Conservation (phyloP, 2,329 filamentous ascomycete genomes). For the Pseudocercospora macadamiae region DNA sequence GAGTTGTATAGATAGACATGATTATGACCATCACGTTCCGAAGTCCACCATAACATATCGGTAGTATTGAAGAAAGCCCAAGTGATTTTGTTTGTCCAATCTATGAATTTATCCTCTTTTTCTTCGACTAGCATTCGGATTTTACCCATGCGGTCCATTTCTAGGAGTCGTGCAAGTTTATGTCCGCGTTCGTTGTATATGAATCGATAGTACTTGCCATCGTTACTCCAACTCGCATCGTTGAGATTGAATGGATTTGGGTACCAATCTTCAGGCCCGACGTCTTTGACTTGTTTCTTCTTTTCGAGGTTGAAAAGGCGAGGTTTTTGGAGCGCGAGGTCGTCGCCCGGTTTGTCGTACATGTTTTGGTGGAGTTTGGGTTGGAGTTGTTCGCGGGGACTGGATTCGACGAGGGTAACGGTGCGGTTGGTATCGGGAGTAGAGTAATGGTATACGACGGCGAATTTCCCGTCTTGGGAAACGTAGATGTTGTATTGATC, state of each 20-base stretch:
- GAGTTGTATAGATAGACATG: constrained; percentile 12
- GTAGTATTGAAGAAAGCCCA: constrained; percentile 14
- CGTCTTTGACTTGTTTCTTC: constrained; percentile 9
- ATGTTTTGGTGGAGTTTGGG: background rate
- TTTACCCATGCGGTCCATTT: constrained; percentile 2
- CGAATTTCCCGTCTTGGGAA: constrained; percentile 11
- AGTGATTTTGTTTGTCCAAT: background rate
- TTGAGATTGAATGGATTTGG: background rate
- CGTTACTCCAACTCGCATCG: constrained; percentile 2
- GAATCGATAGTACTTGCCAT: constrained; percentile 13
- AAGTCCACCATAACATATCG: constrained; percentile 15
- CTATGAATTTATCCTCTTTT: constrained; percentile 4
- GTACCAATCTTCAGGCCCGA: constrained; percentile 2
- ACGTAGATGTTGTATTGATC: background rate
- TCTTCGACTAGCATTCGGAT: constrained; percentile 12
- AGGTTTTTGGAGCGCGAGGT: background rate
- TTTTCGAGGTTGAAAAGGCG: constrained; percentile 12
- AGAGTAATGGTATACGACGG: constrained; percentile 5
- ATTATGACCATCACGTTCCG: constrained; percentile 12
- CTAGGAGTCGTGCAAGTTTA: constrained; percentile 1
- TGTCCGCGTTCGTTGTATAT: constrained; percentile 4
- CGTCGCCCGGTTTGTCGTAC: constrained; percentile 8
- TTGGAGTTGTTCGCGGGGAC: background rate
- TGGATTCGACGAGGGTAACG: constrained; percentile 10
- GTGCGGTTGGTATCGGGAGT: constrained; percentile 6